Base-by-base conservation (phyloP, 1,139 yeast species). In the Diutina siamensis region DNA sequence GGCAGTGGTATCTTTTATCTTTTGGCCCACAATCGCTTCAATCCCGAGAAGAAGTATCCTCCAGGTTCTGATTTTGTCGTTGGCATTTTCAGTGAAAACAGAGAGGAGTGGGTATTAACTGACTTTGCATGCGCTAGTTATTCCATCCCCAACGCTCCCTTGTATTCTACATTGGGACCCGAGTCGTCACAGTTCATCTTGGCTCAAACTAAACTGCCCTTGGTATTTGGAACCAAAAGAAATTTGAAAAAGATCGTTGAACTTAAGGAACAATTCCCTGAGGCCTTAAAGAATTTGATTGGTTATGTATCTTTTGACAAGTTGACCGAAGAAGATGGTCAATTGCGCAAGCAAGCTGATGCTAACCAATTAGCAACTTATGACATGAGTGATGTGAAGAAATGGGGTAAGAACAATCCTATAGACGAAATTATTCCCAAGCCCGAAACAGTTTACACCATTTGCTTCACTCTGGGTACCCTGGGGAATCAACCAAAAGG, bases 381-480 rank as follows among this genome's bases (percentile, higher is more conserved):
- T 21, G 17, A 18, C 12, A 18, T 40, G 17, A 17, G 18, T 2
- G 35, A 40, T 13, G 44, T 40, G 25, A 33, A 18, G 13, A 20
- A 32, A 4, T 17, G 17, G 22, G 44, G 44, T 4, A 15, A 12
- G 18, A 9, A 32, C 3, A 5, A 25, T 25, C 28, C 28, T 25
- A 5, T 25, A 7, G 9, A 5, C 5, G 8, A 19, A 9, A 17
- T 20, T 18, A 20, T 28, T 13, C 35, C 44, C 13, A 19, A 17
- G 8, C 19, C 28, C 19, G 36, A 32, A 8, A 15, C 44, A 4
- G 17, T 21, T 2, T 76, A 78, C 53, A 80, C 89, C 45, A 78
- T 84, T 50, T 78, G 83, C 40, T 84, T 83, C 61, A 84, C 94
- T 13, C 80, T 88, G 7, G 89, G 89, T 32, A 80, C 89, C 21